Evolutionary conservation across 805 yeast genomes (phyloP).

Genomic region (Candida silvatica): DNA sequence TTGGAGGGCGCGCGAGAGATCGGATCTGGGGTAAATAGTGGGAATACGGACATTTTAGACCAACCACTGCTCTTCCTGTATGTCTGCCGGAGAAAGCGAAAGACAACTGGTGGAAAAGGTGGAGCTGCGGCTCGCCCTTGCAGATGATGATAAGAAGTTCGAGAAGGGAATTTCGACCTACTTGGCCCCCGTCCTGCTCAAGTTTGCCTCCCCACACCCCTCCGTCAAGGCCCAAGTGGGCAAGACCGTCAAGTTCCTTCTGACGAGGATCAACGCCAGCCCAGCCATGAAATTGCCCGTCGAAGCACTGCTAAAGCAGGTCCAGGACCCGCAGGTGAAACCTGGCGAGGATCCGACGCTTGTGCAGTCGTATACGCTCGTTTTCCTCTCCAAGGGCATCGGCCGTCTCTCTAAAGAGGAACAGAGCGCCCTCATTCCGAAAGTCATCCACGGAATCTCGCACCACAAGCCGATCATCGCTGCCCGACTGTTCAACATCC

Average conservation of each 20-base stretch:
- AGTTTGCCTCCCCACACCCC: conserved; percentile 62
- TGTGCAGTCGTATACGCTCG: conserved; percentile 53
- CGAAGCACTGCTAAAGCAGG: conserved; percentile 53
- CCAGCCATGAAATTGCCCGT: conserved; percentile 54
- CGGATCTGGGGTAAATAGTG: too few species aligned
- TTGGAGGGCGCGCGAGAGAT: too few species aligned
- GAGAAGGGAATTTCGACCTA: conserved; percentile 52
- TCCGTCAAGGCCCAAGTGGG: conserved; percentile 57
- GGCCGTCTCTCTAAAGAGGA: conserved; percentile 38
- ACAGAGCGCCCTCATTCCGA: conserved; percentile 35
- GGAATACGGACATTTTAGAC: too few species aligned
- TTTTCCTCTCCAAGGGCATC: conserved; percentile 62
- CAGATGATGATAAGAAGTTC: conserved; percentile 58
- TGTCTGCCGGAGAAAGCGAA: conserved; percentile 26
- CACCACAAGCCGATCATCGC: conserved; percentile 17
- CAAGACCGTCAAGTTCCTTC: conserved; percentile 55
- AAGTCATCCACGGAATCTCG: conserved; percentile 38
- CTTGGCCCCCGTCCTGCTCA: conserved; percentile 70
- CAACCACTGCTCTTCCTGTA: too few species aligned
- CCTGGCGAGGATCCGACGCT: conserved; percentile 33
- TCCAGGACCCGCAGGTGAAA: conserved; percentile 41
- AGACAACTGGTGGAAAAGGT: conserved; percentile 62
- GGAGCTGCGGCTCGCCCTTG: conserved; percentile 73
- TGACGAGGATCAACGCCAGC: conserved; percentile 57
- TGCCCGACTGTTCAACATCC: conserved; percentile 54